Percentiles rank a stretch among this genome's conserved stretches.
Conservation (phyloP, 768 basidiomycete species). For the Trametes coccinea region DNA sequence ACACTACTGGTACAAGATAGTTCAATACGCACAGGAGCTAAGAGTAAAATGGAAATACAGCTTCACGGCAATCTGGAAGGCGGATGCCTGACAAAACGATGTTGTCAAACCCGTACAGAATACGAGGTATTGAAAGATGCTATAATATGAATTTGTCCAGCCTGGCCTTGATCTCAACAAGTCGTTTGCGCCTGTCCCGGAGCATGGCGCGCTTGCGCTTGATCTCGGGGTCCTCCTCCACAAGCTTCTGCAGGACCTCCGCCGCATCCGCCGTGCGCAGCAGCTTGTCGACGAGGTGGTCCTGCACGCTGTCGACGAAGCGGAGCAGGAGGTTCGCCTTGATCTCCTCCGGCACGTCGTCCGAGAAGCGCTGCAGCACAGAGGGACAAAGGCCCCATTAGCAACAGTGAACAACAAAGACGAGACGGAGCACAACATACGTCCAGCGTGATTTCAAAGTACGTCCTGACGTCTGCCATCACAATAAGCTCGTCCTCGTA, state of each 20-base stretch:
- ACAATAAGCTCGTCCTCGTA: constrained; percentile 55
- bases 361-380: constrained; percentile 52
- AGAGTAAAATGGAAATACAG: too few relatives aligned
- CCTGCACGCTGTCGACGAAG: constrained; percentile 38
- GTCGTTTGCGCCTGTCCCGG: constrained; percentile 27
- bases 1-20: too few relatives aligned
- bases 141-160: constrained; percentile 27
- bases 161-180: constrained; percentile 37
- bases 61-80: too few relatives aligned
- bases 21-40: too few relatives aligned
- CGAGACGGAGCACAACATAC: constrained; percentile 49
- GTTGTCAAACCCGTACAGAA: too few relatives aligned
- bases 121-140: too few relatives aligned
- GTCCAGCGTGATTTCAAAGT: constrained; percentile 59
- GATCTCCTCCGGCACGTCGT: constrained; percentile 51
- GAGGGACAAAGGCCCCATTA: background rate
- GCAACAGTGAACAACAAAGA: constrained; percentile 2
- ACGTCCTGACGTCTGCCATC: constrained; percentile 70
- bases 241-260: constrained; percentile 30
- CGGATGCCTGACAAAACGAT: too few relatives aligned
- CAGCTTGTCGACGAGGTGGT: constrained; percentile 38
- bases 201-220: constrained; percentile 35
- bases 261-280: constrained; percentile 24
- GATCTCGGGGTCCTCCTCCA: constrained; percentile 44
- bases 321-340: constrained; percentile 46